Conservation (phyloP, 176 grass and related monocot genomes). For the Oryza rufipogon region DNA sequence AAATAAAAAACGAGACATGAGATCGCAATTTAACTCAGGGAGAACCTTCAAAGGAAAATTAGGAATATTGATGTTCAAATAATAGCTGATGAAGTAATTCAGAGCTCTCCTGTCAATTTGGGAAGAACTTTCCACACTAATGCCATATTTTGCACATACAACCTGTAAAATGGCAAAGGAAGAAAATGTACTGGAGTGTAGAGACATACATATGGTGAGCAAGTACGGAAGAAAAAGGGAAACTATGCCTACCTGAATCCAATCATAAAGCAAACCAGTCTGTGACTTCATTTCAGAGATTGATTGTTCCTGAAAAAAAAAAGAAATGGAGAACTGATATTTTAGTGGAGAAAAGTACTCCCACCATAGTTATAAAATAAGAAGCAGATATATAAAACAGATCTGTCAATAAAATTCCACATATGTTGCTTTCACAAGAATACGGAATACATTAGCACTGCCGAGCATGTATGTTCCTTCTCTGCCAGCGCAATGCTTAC, state of each 20-base stretch:
- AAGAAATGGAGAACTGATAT: conserved; percentile 27
- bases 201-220: conserved; percentile 13
- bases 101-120: conserved; percentile 54
- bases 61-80: conserved; percentile 49
- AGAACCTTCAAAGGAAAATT: conserved; percentile 53
- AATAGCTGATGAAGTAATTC: conserved; percentile 50
- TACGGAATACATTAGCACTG: not conserved
- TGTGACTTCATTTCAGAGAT: conserved; percentile 40
- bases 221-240: conserved; percentile 18
- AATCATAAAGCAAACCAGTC: conserved; percentile 56
- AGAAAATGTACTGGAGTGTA: not conserved
- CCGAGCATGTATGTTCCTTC: conserved; percentile 11
- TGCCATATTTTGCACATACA: conserved; percentile 56
- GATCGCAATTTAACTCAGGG: not conserved
- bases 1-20: conserved; percentile 14
- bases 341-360: conserved; percentile 15
- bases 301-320: conserved; percentile 39
- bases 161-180: conserved; percentile 40
- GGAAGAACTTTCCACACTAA: conserved; percentile 45
- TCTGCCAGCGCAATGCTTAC: not conserved
- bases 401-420: conserved; percentile 29
- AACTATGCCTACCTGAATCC: conserved; percentile 59
- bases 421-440: conserved; percentile 1
- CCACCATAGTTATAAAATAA: conserved; percentile 27
- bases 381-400: conserved; percentile 27